phyloP scores from a whole-genome alignment of 257 asterid genomes.

The Solanum phureja region DNA sequence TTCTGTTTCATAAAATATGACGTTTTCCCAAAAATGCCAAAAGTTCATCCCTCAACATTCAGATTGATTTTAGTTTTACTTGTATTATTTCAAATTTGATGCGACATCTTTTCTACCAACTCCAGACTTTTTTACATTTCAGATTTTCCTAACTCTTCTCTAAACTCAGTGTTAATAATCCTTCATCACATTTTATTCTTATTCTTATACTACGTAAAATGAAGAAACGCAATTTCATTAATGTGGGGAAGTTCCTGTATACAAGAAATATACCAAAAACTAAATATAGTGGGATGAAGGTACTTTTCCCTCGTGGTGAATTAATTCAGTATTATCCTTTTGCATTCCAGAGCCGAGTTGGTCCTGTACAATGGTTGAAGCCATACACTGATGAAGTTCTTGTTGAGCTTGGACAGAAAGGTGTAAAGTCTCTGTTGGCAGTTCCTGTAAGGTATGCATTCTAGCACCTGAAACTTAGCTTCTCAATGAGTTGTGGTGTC shows the following conservation, averaged over 20 bases:
- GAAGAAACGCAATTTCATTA: neutral
- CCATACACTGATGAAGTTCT: conserved; percentile 97
- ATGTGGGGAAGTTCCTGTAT: neutral
- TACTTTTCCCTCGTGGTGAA: neutral
- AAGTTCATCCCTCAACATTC: neutral
- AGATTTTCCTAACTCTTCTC: neutral
- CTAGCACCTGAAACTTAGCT: neutral
- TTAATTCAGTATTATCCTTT: neutral
- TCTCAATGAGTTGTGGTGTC: neutral
- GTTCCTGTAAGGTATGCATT: conserved; percentile 75
- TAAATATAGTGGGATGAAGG: neutral
- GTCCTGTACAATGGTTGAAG: conserved; percentile 97
- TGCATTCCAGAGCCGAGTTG: conserved; percentile 76
- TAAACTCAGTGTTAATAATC: neutral
- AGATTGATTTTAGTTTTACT: neutral
- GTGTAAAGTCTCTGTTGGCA: conserved; percentile 79
- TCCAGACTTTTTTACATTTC: neutral
- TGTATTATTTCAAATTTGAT: neutral
- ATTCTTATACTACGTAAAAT: neutral
- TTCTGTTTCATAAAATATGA: neutral
- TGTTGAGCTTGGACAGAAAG: conserved; percentile 86
- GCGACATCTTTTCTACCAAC: neutral
- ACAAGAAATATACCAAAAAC: neutral
- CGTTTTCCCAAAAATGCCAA: neutral
- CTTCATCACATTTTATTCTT: neutral